phyloP scores from a whole-genome alignment of 1,284 basidiomycete species.

The Afroboletus lepidellus region DNA sequence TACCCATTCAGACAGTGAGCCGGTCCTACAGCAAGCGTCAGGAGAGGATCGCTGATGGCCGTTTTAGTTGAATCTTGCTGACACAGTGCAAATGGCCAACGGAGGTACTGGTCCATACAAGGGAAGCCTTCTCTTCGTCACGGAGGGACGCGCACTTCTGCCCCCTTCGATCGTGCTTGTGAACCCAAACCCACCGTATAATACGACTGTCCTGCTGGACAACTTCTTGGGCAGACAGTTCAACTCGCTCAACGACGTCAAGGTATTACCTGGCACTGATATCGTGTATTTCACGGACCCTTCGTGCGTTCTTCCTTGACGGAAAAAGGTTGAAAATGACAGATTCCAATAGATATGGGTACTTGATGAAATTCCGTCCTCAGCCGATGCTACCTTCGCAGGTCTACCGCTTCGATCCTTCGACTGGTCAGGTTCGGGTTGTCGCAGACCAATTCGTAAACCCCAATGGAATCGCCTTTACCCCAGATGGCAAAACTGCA shows the following conservation, averaged over 20 bases:
- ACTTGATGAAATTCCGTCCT: slow-evolving; percentile 62
- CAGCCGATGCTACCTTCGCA: slow-evolving; percentile 65
- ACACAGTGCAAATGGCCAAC: not conserved
- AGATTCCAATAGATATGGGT: slow-evolving; percentile 54
- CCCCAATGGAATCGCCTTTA: slow-evolving; percentile 70
- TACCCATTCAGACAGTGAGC: not conserved
- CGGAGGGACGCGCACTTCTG: not conserved
- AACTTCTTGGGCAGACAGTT: not conserved
- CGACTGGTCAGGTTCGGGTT: slow-evolving; percentile 61
- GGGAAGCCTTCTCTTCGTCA: not conserved
- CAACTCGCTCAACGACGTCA: slow-evolving; percentile 61
- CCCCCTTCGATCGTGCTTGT: not conserved
- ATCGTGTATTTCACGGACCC: slow-evolving; percentile 71
- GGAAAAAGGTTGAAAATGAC: not conserved
- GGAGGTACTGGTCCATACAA: not conserved
- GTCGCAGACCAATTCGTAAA: slow-evolving; percentile 68
- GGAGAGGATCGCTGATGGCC: not conserved
- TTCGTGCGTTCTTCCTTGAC: slow-evolving; percentile 36
- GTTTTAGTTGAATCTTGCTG: not conserved
- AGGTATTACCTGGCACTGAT: slow-evolving; percentile 49
- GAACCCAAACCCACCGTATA: not conserved
- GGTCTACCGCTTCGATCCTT: slow-evolving; percentile 70
- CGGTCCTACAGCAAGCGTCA: not conserved
- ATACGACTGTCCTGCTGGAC: not conserved
- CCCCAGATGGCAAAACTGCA: slow-evolving; percentile 61